These are phyloP conservation scores for Fusarium sp. DNA, from an alignment of 2,329 filamentous ascomycete genomes.

Conservation along the genomic window DNA sequence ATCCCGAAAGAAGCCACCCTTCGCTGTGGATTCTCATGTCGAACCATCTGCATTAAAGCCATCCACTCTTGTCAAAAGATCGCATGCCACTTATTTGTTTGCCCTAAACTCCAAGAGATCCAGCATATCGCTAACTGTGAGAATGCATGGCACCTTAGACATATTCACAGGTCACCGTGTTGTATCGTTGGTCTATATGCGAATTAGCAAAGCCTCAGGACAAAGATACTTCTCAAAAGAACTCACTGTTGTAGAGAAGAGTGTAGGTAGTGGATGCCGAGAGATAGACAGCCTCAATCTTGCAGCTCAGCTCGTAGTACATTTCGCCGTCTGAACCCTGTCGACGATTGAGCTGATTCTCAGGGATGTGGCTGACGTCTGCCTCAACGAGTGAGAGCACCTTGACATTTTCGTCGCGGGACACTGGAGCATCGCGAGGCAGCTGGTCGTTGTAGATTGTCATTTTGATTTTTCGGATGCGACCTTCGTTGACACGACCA, in stretches of 20 bases:
- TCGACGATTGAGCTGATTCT: constrained; percentile 51
- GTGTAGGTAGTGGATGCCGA: constrained; percentile 60
- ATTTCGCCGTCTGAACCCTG: constrained; percentile 54
- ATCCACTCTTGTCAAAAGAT: not conserved
- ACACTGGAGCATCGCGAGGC: constrained; percentile 52
- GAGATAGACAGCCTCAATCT: constrained; percentile 59
- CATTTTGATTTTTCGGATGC: constrained; percentile 53
- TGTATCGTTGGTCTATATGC: constrained; percentile 55
- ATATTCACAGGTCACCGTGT: constrained; percentile 59
- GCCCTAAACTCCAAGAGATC: not conserved
- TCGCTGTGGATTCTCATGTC: not conserved
- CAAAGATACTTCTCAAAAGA: not conserved
- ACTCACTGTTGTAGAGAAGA: constrained; percentile 58
- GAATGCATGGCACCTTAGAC: constrained; percentile 47
- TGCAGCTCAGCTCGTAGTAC: constrained; percentile 58
- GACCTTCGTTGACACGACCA: constrained; percentile 51
- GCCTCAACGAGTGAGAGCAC: constrained; percentile 56
- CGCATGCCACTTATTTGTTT: not conserved
- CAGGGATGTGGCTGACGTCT: constrained; percentile 58
- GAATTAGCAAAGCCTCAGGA: constrained; percentile 31
- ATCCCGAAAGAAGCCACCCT: not conserved
- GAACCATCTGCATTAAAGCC: not conserved
- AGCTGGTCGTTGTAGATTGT: constrained; percentile 55
- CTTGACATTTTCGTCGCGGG: constrained; percentile 54
- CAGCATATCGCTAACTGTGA: not conserved